Conservation (phyloP, 495 filamentous ascomycete species). For the Daldinia caldariorum region DNA sequence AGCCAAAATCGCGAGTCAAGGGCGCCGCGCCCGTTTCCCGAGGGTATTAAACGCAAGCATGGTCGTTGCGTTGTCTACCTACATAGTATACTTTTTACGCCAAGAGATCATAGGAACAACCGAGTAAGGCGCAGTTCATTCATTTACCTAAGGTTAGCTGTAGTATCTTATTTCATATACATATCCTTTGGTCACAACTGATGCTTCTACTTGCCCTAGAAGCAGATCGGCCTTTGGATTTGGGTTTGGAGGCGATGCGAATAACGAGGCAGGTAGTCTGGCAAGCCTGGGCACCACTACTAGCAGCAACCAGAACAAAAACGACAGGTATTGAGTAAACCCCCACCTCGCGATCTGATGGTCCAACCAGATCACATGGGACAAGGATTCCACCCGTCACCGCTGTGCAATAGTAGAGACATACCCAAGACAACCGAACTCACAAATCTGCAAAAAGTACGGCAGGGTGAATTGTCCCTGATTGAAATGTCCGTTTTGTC, state of each 20-base stretch:
- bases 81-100: slow-evolving; percentile 10
- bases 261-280: slow-evolving; percentile 29
- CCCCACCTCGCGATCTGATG: slow-evolving; percentile 38
- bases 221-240: slow-evolving; percentile 14
- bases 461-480: slow-evolving; percentile 21
- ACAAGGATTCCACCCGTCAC: slow-evolving; percentile 37
- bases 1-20: slow-evolving; percentile 43
- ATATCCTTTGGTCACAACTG: not conserved
- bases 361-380: slow-evolving; percentile 41
- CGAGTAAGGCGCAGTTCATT: slow-evolving; percentile 19
- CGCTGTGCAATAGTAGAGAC: slow-evolving; percentile 43
- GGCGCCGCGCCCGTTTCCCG: slow-evolving; percentile 33
- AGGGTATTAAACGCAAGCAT: slow-evolving; percentile 36
- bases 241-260: slow-evolving; percentile 23
- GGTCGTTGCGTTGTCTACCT: slow-evolving; percentile 33
- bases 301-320: slow-evolving; percentile 25
- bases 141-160: not conserved
- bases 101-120: slow-evolving; percentile 23
- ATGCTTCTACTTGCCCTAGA: slow-evolving; percentile 4
- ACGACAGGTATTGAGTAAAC: slow-evolving; percentile 38
- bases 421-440: slow-evolving; percentile 42
- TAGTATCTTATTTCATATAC: slow-evolving; percentile 5
- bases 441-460: slow-evolving; percentile 32
- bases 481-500: slow-evolving; percentile 9
- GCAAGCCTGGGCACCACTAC: slow-evolving; percentile 34